Percentiles rank a stretch among this genome's conserved stretches.
phyloP scores from a whole-genome alignment of 2,329 filamentous ascomycete species.

The Aspergillus sergii region DNA sequence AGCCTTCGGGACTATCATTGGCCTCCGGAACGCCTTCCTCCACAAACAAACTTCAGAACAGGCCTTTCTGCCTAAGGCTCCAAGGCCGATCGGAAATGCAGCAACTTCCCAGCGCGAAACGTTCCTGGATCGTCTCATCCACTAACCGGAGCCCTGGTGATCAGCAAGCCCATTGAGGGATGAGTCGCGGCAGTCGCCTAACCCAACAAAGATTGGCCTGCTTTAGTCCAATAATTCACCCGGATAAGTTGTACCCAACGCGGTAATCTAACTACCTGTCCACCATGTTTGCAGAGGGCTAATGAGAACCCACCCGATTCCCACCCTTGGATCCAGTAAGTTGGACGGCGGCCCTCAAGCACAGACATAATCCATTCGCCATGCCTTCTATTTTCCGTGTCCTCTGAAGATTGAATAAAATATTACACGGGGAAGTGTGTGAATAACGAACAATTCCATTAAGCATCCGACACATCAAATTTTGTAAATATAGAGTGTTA shows the following conservation, averaged over 20 bases:
- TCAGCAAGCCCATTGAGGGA: constrained; percentile 18
- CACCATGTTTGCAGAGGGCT: constrained; percentile 1
- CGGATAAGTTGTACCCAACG: background rate
- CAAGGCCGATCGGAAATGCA: constrained; percentile 3
- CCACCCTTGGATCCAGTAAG: constrained; percentile 9
- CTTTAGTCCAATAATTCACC: constrained; percentile 6
- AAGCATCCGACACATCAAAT: background rate
- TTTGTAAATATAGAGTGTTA: background rate
- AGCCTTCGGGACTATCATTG: background rate
- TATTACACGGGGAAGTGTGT: background rate
- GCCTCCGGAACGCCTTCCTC: background rate
- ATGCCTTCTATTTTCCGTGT: constrained; percentile 15
- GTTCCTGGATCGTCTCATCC: constrained; percentile 24
- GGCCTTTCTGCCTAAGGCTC: constrained; percentile 6
- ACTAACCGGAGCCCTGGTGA: constrained; percentile 21
- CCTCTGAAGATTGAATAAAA: constrained; percentile 8
- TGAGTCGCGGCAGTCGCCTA: constrained; percentile 8
- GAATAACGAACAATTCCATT: background rate
- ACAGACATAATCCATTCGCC: constrained; percentile 16
- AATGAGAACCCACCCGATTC: constrained; percentile 9
- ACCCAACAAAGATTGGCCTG: constrained; percentile 15
- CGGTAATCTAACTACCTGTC: constrained; percentile 2
- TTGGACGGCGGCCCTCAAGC: constrained; percentile 6
- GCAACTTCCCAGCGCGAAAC: constrained; percentile 15
- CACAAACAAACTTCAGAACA: background rate